A percentile compares a stretch with the other conserved stretches of the same genome.
Conservation (phyloP, 2,329 filamentous ascomycete species). For the Kalaharituber pfeilii region DNA sequence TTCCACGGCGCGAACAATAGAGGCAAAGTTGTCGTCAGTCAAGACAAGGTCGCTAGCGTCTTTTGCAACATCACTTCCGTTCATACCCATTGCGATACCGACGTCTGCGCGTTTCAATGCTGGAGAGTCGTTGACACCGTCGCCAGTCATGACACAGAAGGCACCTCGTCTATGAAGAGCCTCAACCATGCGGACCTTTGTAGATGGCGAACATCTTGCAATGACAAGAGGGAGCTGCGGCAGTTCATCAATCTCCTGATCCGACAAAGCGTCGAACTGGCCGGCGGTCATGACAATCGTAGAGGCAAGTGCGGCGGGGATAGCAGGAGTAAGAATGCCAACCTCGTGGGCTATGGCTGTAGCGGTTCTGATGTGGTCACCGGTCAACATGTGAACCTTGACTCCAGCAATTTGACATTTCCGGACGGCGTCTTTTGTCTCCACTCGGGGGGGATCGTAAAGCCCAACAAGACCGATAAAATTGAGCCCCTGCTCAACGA, state of each 20-base stretch:
- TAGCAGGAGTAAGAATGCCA: slow-evolving; percentile 35
- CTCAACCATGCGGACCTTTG: slow-evolving; percentile 60
- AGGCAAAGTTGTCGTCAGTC: slow-evolving; percentile 77
- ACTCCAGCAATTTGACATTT: slow-evolving; percentile 45
- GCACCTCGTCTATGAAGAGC: slow-evolving; percentile 50
- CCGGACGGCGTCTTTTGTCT: slow-evolving; percentile 44
- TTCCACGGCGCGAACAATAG: slow-evolving; percentile 54
- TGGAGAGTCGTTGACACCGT: slow-evolving; percentile 58
- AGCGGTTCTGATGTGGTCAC: slow-evolving; percentile 51
- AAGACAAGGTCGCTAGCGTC: slow-evolving; percentile 77
- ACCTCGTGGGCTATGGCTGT: slow-evolving; percentile 48
- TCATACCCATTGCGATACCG: slow-evolving; percentile 56
- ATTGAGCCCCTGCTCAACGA: slow-evolving; percentile 39
- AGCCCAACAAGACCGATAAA: slow-evolving; percentile 56
- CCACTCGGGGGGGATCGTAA: slow-evolving; percentile 53
- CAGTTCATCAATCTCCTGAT: slow-evolving; percentile 45
- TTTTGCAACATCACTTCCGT: slow-evolving; percentile 56
- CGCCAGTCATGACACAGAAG: slow-evolving; percentile 59
- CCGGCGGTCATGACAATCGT: slow-evolving; percentile 43
- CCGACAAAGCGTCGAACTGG: slow-evolving; percentile 44
- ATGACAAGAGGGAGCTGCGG: slow-evolving; percentile 47
- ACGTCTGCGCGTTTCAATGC: slow-evolving; percentile 57
- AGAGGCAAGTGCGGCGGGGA: slow-evolving; percentile 27
- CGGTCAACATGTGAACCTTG: slow-evolving; percentile 51
- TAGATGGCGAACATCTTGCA: slow-evolving; percentile 50